phyloP scores from a whole-genome alignment of 177 flowering plant genomes.

The Vitis hybrid region DNA sequence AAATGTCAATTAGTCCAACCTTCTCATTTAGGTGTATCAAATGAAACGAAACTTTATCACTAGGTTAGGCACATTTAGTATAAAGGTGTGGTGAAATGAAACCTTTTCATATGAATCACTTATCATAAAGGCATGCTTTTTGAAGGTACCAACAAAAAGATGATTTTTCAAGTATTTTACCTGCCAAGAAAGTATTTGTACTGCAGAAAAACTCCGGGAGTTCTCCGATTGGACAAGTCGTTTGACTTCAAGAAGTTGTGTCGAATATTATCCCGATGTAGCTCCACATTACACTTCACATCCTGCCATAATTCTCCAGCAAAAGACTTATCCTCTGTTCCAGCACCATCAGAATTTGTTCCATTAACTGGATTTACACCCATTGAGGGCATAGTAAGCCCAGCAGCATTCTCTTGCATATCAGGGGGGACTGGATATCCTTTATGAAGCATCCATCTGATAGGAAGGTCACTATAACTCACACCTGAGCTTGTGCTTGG shows the following conservation, averaged over 20 bases:
- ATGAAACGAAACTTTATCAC: too few relatives aligned
- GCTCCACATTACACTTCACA: slow-evolving; percentile 52
- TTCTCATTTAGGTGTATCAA: too few relatives aligned
- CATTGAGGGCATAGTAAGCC: slow-evolving; percentile 21
- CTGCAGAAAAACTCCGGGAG: slow-evolving; percentile 57
- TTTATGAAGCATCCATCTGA: slow-evolving; percentile 86
- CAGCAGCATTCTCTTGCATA: slow-evolving; percentile 44
- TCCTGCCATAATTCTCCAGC: slow-evolving; percentile 78
- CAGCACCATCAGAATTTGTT: slow-evolving; percentile 14
- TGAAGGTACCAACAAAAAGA: too few relatives aligned
- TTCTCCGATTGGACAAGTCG: slow-evolving; percentile 63
- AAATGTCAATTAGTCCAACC: too few relatives aligned
- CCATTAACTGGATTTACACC: slow-evolving; percentile 13
- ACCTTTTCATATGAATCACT: too few relatives aligned
- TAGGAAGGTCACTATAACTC: slow-evolving; percentile 60
- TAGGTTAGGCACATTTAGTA: too few relatives aligned
- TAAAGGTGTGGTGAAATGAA: too few relatives aligned
- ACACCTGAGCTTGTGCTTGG: slow-evolving; percentile 38
- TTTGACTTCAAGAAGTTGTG: slow-evolving; percentile 52
- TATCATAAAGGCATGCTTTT: not conserved
- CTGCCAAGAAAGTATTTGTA: slow-evolving; percentile 78
- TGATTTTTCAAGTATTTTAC: slow-evolving; percentile 22
- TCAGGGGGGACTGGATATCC: slow-evolving; percentile 71
- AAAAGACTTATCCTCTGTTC: slow-evolving; percentile 44
- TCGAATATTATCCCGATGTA: slow-evolving; percentile 48